Conservation (phyloP, 2,329 filamentous ascomycete species). For the Diplodia corticola region DNA sequence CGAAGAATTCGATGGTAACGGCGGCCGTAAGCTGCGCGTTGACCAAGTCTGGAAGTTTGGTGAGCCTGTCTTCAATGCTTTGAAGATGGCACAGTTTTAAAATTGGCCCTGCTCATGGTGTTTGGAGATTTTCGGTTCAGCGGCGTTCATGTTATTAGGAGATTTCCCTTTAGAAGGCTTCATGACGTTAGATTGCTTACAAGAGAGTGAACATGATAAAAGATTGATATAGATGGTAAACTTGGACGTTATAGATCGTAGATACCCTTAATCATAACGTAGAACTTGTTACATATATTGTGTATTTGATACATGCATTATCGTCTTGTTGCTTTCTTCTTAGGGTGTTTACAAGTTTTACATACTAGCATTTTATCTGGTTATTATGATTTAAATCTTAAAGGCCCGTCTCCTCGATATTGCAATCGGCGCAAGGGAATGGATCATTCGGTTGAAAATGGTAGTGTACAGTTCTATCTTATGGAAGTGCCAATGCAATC, state of each 20-base stretch:
- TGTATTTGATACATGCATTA: neutral
- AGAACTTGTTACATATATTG: neutral
- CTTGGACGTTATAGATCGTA: neutral
- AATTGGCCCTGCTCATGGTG: neutral
- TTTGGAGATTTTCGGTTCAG: neutral
- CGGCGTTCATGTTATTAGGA: neutral
- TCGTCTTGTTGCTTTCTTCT: too few species aligned
- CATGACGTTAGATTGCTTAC: neutral
- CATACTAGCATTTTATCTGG: too few species aligned
- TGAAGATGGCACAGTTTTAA: neutral
- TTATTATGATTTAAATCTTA: too few species aligned
- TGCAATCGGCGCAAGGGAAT: too few species aligned
- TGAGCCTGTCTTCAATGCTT: constrained; percentile 1
- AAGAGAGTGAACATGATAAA: neutral
- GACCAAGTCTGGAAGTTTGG: constrained; percentile 83
- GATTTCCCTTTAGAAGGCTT: neutral
- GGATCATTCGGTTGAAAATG: too few species aligned
- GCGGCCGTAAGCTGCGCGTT: constrained; percentile 58
- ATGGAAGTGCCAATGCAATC: too few species aligned
- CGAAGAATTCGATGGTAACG: constrained; percentile 49
- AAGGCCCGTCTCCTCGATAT: too few species aligned
- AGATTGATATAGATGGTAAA: neutral
- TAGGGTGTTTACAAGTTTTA: too few species aligned
- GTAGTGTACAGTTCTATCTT: too few species aligned
- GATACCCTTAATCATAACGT: neutral